Conservation (phyloP, 2,329 filamentous ascomycete species). For the Fusarium nelsonii region DNA sequence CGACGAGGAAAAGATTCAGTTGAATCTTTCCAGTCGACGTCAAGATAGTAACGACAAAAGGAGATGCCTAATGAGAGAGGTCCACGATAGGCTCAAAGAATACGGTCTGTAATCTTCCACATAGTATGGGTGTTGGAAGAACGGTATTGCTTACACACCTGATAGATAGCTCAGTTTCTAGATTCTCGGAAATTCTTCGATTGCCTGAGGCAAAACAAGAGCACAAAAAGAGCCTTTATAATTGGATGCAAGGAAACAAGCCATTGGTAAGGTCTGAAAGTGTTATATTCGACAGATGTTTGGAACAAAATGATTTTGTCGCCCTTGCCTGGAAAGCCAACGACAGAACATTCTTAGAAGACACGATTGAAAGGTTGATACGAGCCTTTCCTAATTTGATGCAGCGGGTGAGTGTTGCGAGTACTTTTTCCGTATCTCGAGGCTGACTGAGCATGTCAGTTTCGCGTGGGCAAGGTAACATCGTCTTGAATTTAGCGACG, state of each 20-base stretch:
- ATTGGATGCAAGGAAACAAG: neutral
- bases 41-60: neutral
- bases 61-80: neutral
- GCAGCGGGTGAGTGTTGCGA: neutral
- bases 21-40: neutral
- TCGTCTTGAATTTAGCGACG: too few relatives aligned
- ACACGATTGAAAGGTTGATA: neutral
- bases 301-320: neutral
- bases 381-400: neutral
- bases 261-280: neutral
- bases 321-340: neutral
- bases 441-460: neutral
- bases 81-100: neutral
- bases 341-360: neutral
- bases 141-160: rapidly evolving
- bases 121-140: rapidly evolving
- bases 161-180: neutral
- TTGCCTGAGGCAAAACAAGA: neutral
- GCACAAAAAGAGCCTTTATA: neutral
- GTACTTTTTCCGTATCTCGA: too few relatives aligned
- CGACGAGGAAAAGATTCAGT: neutral
- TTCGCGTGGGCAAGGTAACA: neutral
- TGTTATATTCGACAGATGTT: neutral
- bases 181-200: neutral
- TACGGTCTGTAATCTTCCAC: rapidly evolving